Conservation (phyloP, 2,329 filamentous ascomycete genomes). For the Xylaria arbuscula region DNA sequence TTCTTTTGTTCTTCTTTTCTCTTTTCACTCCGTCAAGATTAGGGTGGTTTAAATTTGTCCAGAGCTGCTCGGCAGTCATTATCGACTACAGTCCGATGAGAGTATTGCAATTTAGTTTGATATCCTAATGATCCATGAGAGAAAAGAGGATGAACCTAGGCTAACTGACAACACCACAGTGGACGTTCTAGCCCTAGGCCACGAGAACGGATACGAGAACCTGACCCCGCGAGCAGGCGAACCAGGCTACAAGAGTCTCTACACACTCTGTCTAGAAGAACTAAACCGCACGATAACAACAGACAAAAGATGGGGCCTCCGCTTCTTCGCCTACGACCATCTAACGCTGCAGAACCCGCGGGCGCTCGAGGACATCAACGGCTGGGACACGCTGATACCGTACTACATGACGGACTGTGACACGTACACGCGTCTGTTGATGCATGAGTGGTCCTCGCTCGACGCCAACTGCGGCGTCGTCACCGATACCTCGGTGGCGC, state of each 20-base stretch:
- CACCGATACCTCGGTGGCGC: conserved; percentile 57
- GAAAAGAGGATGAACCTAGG: neutral
- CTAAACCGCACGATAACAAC: conserved; percentile 49
- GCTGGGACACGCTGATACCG: conserved; percentile 68
- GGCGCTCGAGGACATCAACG: conserved; percentile 62
- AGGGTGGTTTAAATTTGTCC: no score
- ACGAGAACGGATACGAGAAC: conserved; percentile 55
- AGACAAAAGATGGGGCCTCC: conserved; percentile 59
- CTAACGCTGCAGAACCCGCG: conserved; percentile 66
- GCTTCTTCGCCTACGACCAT: conserved; percentile 70
- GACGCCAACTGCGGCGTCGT: conserved; percentile 57
- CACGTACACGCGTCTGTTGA: conserved; percentile 61
- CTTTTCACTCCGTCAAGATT: no score
- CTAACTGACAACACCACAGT: conserved; percentile 42
- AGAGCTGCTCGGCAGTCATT: no score
- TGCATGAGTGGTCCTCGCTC: conserved; percentile 56
- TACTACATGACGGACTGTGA: conserved; percentile 70
- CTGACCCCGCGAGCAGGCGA: conserved; percentile 50
- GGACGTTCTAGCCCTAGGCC: conserved; percentile 61
- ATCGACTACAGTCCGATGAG: no score
- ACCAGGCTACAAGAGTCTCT: conserved; percentile 55
- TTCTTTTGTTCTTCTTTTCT: neutral
- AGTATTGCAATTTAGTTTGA: no score
- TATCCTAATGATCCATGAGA: no score
- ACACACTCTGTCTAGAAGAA: conserved; percentile 54